phyloP scores from a whole-genome alignment of 129 eudicot species.

The Pulicaria dysenterica region DNA sequence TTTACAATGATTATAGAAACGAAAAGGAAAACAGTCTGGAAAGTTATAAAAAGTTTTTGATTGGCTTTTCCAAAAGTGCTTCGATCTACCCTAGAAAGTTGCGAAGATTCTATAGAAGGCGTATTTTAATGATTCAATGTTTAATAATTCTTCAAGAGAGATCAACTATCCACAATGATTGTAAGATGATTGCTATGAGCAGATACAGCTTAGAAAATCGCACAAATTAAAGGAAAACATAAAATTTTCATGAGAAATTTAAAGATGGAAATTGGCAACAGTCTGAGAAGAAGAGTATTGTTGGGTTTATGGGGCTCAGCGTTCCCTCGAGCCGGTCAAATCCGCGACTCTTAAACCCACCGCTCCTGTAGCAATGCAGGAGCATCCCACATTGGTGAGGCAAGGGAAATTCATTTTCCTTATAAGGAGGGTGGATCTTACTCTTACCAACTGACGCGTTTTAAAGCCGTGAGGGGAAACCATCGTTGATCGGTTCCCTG shows the following conservation, averaged over 20 bases:
- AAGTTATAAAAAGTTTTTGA: constrained; percentile 9
- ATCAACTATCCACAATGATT: no score
- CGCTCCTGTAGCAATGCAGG: no score
- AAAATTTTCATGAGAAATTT: neutral
- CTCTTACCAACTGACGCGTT: no score
- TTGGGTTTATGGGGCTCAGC: no score
- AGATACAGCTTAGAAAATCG: neutral
- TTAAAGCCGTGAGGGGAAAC: no score
- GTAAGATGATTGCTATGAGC: neutral
- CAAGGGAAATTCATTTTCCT: no score
- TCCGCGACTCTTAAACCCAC: no score
- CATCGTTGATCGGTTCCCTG: no score
- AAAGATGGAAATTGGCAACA: neutral
- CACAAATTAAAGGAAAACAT: neutral
- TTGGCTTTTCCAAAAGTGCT: neutral
- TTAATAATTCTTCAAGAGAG: constrained; percentile 1
- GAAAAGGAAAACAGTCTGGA: neutral
- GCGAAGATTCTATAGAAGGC: neutral
- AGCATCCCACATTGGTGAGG: no score
- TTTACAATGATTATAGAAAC: neutral
- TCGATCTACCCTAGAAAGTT: neutral
- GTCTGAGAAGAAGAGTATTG: neutral
- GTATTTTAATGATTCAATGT: neutral
- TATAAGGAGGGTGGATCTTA: no score
- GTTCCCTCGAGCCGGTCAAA: no score